Base-by-base conservation (phyloP, 208 protist genomes). In the Herpetomonas samuelpessoai region DNA sequence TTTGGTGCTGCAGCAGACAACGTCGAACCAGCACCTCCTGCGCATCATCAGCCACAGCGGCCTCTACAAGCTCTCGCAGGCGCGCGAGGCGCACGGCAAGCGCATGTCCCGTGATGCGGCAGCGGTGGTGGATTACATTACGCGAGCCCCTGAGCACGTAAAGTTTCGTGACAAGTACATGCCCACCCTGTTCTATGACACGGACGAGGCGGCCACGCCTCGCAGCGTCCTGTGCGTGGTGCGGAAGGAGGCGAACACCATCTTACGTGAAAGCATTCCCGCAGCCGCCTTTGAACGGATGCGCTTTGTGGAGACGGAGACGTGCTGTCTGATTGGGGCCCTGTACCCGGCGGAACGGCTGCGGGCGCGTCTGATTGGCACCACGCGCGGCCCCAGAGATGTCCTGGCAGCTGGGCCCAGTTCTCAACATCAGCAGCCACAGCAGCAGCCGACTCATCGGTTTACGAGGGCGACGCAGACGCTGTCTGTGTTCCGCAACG, bases 1-100 rank as follows among this genome's bases (percentile, higher is more conserved):
- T 0, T 79, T 77, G 22, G 62, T 96, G 49, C 74, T 96, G 39
- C 90, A 92, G 71, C 86, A 92, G 61, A 82, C 83, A 52, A 87
- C 77, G 2, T 92, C 84, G n/a, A 80, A 93, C 68, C 90, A 96
- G 67, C 86, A 96, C 63, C 64, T 96, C n/a, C 71, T 96, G 28
- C 90, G 90, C 51, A 86, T 93, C 57, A 92, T 96, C 53, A 91
- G 74, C 52, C 86, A 96, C 55, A 85, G 89, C 52, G 86, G 84
- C 7, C 65, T 96, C 27, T 73, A 86, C 58, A 55, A 78, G 30
- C 72, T 93, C 14, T 78, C 72, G 54, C 60, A 65, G 39, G 74
- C 54, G 18, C 75, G 74, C 30, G 24, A 69, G 30, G 49, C 41
- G n/a, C 62, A 66, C 38, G 76, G 72, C 27, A 48, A 65, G 28